Evolutionary conservation across 2,329 filamentous ascomycete genomes (phyloP), one percentile per base, ranked within the genome.

Genomic region (Colletotrichum shisoi): DNA sequence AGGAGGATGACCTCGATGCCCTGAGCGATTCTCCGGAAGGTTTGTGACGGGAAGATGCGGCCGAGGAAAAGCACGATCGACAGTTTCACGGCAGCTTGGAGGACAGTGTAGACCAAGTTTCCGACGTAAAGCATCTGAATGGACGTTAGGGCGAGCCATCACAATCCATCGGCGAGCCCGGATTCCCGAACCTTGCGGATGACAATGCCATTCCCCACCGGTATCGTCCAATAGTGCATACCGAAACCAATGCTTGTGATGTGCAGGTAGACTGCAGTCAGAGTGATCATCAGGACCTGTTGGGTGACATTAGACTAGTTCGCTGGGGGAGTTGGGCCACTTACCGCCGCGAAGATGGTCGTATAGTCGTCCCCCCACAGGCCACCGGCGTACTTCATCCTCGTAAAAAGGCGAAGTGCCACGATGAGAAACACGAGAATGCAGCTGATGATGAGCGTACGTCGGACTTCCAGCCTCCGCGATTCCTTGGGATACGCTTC

Each of bases 271-370:
- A 57, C 54, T 17, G 54, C 42, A 31, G 42, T 46, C 17, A 57
- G 24, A 27, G 54, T 2, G n/a, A 57, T 57, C 11, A 57, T 17
- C 9, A 57, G 54, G 24, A 15, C 54, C 54, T 57, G 4, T 19
- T 15, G 9, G 24, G n/a, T 51, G 27, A 21, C 54, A 21, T 9
- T 11, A 46, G 44, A 57, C 13, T 21, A 24, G 3, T 46, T 57
- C 7, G 13, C n/a, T 45, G 9, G 31, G 12, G 7, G 42, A 27
- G 42, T 57, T 21, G 54, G 24, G 15, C 4, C 5, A 19, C 19
- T 27, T 59, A 59, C 57, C n/a, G 15, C 57, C 11, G 57, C 34
- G 21, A 59, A 40, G 34, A 59, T 59, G n/a, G 57, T 59, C 37
- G 24, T 51, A 9, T 59, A 51, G 57, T 59, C 34, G 7, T 59